Evolutionary conservation across 768 basidiomycete species (phyloP).

Genomic region (Suillus plorans): DNA sequence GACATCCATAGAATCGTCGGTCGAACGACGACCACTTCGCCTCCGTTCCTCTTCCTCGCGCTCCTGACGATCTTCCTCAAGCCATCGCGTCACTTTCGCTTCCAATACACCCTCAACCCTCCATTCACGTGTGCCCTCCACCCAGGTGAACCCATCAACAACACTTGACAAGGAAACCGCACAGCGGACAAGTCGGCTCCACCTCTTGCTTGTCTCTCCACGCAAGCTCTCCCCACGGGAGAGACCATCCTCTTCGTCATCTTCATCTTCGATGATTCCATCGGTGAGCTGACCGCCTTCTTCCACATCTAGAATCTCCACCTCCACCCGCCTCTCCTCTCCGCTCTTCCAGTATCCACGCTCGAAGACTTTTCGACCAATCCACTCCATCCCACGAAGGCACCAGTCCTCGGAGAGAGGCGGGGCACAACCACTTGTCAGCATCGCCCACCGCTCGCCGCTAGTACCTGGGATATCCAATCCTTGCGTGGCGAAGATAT

Average conservation of each 20-base stretch:
- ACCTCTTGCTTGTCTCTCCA: conserved; percentile 53
- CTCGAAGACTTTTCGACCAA: conserved; percentile 85
- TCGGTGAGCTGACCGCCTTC: conserved; percentile 62
- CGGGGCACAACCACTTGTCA: conserved; percentile 66
- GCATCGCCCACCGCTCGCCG: conserved; percentile 61
- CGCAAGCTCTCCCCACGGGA: conserved; percentile 17
- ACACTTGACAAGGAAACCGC: conserved; percentile 63
- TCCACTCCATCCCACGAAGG: conserved; percentile 95
- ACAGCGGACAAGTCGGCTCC: conserved; percentile 73
- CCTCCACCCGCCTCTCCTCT: conserved; percentile 65
- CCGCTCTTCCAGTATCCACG: conserved; percentile 92
- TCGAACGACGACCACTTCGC: conserved; percentile 59
- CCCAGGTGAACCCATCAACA: conserved; percentile 78
- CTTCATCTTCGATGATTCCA: conserved; percentile 81
- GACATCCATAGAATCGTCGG: conserved; percentile 70
- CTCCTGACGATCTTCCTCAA: conserved; percentile 65
- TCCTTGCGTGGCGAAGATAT: conserved; percentile 48
- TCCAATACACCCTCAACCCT: conserved; percentile 61
- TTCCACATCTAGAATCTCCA: conserved; percentile 71
- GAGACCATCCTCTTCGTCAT: conserved; percentile 47
- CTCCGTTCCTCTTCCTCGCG: conserved; percentile 68
- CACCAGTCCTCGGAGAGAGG: conserved; percentile 95
- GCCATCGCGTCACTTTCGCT: conserved; percentile 70
- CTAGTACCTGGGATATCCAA: conserved; percentile 32
- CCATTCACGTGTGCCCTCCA: conserved; percentile 60